Conservation (phyloP, 2,329 filamentous ascomycete genomes). For the Sarocladium kiliense region DNA sequence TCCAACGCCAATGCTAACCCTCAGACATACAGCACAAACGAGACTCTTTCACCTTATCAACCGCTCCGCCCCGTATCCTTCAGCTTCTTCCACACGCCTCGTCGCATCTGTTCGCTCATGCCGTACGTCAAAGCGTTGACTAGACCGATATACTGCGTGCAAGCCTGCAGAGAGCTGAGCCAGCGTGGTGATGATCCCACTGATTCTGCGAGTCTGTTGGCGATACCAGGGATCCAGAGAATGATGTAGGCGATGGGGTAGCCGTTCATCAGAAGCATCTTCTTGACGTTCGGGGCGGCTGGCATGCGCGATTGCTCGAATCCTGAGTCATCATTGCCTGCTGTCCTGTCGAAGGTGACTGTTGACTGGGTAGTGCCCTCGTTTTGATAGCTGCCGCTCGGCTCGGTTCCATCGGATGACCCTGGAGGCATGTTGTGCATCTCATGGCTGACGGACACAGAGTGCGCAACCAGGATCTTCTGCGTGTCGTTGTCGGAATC, state of each 20-base stretch:
- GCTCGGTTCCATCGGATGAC: constrained; percentile 1
- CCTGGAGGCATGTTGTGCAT: constrained; percentile 7
- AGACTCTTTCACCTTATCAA: neutral
- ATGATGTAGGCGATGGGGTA: constrained; percentile 32
- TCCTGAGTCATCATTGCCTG: neutral
- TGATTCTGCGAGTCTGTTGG: constrained; percentile 25
- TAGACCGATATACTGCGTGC: constrained; percentile 29
- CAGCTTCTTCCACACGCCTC: constrained; percentile 11
- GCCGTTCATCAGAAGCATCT: constrained; percentile 30
- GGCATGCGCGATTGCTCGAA: constrained; percentile 12
- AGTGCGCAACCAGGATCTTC: constrained; percentile 11
- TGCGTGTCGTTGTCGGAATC: constrained; percentile 12
- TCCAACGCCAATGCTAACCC: neutral
- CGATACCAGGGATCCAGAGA: constrained; percentile 32
- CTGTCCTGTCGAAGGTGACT: constrained; percentile 4
- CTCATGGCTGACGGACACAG: constrained; percentile 12
- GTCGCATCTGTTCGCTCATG: constrained; percentile 10
- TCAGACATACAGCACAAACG: neutral
- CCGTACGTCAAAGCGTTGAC: constrained; percentile 31
- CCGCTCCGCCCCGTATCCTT: constrained; percentile 8
- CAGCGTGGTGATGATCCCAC: constrained; percentile 14
- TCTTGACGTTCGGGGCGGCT: constrained; percentile 18
- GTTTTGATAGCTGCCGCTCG: neutral
- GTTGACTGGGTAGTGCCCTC: constrained; percentile 5
- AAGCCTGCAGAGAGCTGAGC: constrained; percentile 24